These are phyloP conservation scores for Botrytis paeoniae DNA, from an alignment of 2,329 filamentous ascomycete genomes.

Conservation along the genomic window DNA sequence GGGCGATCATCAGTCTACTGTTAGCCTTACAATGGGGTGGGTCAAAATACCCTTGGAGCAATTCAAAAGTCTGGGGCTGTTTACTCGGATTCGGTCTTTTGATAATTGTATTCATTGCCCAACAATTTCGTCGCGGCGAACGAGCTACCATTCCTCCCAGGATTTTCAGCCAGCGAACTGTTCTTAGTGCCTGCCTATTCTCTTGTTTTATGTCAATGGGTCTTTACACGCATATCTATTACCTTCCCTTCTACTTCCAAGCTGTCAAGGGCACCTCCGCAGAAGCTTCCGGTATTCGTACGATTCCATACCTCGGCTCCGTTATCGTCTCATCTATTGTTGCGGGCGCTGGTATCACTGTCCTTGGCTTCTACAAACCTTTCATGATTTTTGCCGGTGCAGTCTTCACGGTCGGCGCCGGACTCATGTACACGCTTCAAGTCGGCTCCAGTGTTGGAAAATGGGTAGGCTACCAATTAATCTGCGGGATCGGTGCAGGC, in stretches of 20 bases:
- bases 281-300: conserved; percentile 42
- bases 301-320: conserved; percentile 45
- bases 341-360: conserved; percentile 42
- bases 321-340: conserved; percentile 44
- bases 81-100: conserved; percentile 42
- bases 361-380: conserved; percentile 44
- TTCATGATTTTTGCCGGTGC: conserved; percentile 46
- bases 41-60: conserved; percentile 44
- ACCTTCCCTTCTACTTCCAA: conserved; percentile 52
- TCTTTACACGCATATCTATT: conserved; percentile 41
- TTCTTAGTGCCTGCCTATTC: conserved; percentile 38
- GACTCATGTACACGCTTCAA: conserved; percentile 43
- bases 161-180: conserved; percentile 43
- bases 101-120: conserved; percentile 40
- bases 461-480: conserved; percentile 54
- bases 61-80: conserved; percentile 44
- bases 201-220: conserved; percentile 40
- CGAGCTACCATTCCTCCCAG: conserved; percentile 50
- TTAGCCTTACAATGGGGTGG: conserved; percentile 51
- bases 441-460: conserved; percentile 44
- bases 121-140: conserved; percentile 46
- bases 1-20: conserved; percentile 44
- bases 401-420: conserved; percentile 45
- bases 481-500: conserved; percentile 48
- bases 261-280: conserved; percentile 43